A percentile compares a stretch with the other conserved stretches of the same genome.
These are phyloP conservation scores for Blastomyces silverae DNA, from an alignment of 2,329 filamentous ascomycete genomes.

Conservation along the genomic window DNA sequence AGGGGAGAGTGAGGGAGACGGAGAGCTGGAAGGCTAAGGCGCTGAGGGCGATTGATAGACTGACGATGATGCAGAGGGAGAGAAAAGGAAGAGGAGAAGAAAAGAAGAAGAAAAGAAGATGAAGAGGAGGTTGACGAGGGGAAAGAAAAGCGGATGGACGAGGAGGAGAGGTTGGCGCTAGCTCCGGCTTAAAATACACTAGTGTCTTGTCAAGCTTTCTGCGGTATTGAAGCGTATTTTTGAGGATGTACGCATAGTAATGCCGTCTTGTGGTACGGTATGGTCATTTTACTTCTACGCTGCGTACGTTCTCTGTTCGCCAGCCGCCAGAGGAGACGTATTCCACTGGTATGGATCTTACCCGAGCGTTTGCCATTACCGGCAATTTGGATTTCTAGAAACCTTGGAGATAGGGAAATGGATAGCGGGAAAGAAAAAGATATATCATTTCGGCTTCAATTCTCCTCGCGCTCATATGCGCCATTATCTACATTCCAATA, in stretches of 20 bases:
- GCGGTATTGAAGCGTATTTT: not conserved
- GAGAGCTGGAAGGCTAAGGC: not conserved
- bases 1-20: conserved; percentile 2
- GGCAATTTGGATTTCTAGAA: not conserved
- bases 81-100: not conserved
- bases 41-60: not conserved
- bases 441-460: not conserved
- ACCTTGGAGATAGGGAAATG: not conserved
- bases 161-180: not conserved
- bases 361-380: conserved; percentile 4
- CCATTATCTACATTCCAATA: too few relatives aligned
- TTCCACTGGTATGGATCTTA: not conserved
- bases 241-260: not conserved
- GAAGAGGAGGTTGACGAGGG: not conserved
- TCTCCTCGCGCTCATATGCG: not conserved
- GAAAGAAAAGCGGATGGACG: conserved; percentile 1
- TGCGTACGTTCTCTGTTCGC: not conserved
- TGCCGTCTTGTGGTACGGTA: too few relatives aligned
- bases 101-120: not conserved
- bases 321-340: not conserved
- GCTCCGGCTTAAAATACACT: not conserved
- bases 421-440: not conserved
- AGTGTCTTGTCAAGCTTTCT: not conserved
- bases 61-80: conserved; percentile 1
- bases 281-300: too few relatives aligned